phyloP scores from a whole-genome alignment of 148 eudicot species.

The Camellia granthamiana region DNA sequence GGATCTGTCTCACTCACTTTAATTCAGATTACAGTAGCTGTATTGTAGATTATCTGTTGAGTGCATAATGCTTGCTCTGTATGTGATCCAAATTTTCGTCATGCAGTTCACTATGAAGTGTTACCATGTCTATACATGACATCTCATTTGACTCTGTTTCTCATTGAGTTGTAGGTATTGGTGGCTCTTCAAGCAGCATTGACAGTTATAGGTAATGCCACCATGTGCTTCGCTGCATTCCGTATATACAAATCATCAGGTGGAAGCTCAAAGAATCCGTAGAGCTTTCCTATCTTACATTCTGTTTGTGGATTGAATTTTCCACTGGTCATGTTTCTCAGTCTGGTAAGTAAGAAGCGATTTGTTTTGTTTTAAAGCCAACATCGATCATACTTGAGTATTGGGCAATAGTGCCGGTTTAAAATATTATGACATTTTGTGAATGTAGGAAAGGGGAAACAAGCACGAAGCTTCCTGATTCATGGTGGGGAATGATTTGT shows the following conservation, averaged over 20 bases:
- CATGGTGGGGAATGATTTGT: neutral
- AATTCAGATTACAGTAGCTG: neutral
- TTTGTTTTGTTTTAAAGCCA: neutral
- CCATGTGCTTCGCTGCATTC: constrained; percentile 90
- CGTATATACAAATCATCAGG: constrained; percentile 62
- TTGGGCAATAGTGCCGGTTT: neutral
- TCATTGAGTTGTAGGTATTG: constrained; percentile 45
- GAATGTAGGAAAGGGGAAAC: neutral
- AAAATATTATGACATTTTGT: constrained; percentile 1
- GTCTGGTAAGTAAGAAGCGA: constrained; percentile 6
- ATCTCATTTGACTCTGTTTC: neutral
- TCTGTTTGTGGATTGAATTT: neutral
- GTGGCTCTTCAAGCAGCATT: constrained; percentile 93
- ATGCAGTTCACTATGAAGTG: neutral
- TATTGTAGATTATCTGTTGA: neutral
- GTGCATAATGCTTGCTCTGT: neutral
- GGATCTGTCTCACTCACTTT: neutral
- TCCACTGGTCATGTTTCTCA: neutral
- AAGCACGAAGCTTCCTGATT: neutral
- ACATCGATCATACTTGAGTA: neutral
- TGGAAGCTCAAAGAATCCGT: constrained; percentile 41
- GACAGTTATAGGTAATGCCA: constrained; percentile 79
- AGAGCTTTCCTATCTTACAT: constrained; percentile 14
- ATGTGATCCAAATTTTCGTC: neutral
- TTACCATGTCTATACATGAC: neutral